These are phyloP conservation scores for Dactylorhiza incarnata DNA, from an alignment of 106 monocot species.

Conservation along the genomic window DNA sequence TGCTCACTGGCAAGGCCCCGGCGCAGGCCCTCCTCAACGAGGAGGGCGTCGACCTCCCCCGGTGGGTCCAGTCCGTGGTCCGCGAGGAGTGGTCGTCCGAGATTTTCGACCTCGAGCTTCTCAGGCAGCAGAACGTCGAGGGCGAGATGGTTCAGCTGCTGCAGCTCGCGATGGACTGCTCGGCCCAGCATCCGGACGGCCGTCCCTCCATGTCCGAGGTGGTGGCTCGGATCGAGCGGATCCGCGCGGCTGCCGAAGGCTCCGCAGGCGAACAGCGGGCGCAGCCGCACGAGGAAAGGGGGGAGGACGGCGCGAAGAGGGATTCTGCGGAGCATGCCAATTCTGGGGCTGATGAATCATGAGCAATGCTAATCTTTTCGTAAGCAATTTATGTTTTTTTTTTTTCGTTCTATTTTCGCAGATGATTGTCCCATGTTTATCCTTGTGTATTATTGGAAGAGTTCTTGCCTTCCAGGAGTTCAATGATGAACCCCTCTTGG, in stretches of 20 bases:
- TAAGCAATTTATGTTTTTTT: background rate
- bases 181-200: constrained; percentile 45
- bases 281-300: background rate
- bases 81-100: constrained; percentile 71
- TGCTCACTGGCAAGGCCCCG: constrained; percentile 26
- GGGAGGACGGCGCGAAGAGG: background rate
- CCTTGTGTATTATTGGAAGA: background rate
- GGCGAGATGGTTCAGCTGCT: constrained; percentile 73
- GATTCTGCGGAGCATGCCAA: background rate
- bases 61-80: constrained; percentile 10
- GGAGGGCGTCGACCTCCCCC: constrained; percentile 13
- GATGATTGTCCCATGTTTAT: background rate
- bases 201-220: constrained; percentile 66
- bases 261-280: background rate
- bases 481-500: background rate
- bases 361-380: background rate
- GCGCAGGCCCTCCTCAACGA: constrained; percentile 17
- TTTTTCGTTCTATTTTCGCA: background rate
- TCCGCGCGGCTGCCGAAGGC: constrained; percentile 14
- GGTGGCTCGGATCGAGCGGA: constrained; percentile 47
- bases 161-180: constrained; percentile 73
- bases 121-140: constrained; percentile 45
- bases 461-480: background rate
- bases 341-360: background rate
- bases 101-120: constrained; percentile 67